Conservation (phyloP, 1,284 basidiomycete species). For the Xanthoconium separans region DNA sequence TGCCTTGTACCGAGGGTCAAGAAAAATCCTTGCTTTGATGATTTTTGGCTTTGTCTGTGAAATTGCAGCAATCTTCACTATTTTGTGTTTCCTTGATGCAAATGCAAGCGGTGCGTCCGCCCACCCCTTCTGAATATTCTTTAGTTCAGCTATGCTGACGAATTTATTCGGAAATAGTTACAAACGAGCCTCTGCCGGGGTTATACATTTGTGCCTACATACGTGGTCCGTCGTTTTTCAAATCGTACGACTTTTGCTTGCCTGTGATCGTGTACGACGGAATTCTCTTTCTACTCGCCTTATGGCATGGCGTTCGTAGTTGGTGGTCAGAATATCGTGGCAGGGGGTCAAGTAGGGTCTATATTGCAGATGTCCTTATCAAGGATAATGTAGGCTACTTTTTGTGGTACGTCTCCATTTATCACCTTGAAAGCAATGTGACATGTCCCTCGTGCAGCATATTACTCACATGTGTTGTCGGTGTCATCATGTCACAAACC, state of each 20-base stretch:
- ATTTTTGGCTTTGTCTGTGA: slow-evolving; percentile 7
- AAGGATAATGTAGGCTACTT: slow-evolving; percentile 17
- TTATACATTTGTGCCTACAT: slow-evolving; percentile 12
- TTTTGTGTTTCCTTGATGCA: slow-evolving; percentile 1
- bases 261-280: slow-evolving; percentile 11
- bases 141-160: background rate
- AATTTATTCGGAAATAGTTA: background rate
- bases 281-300: slow-evolving; percentile 9
- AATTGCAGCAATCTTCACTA: background rate
- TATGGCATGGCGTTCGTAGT: slow-evolving; percentile 10
- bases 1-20: slow-evolving; percentile 11
- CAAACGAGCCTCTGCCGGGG: slow-evolving; percentile 7
- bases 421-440: background rate
- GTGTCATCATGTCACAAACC: background rate
- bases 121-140: too few species aligned
- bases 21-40: slow-evolving; percentile 6
- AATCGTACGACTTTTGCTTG: slow-evolving; percentile 14
- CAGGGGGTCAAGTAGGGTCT: background rate
- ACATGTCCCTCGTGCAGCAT: slow-evolving; percentile 1
- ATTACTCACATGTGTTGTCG: background rate
- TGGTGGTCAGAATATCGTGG: slow-evolving; percentile 3
- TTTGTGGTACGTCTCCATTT: slow-evolving; percentile 9
- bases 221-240: slow-evolving; percentile 2
- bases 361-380: slow-evolving; percentile 8
- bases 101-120: background rate